Base-by-base conservation (phyloP, 306 rosid species). In the Prunus fruticosa region DNA sequence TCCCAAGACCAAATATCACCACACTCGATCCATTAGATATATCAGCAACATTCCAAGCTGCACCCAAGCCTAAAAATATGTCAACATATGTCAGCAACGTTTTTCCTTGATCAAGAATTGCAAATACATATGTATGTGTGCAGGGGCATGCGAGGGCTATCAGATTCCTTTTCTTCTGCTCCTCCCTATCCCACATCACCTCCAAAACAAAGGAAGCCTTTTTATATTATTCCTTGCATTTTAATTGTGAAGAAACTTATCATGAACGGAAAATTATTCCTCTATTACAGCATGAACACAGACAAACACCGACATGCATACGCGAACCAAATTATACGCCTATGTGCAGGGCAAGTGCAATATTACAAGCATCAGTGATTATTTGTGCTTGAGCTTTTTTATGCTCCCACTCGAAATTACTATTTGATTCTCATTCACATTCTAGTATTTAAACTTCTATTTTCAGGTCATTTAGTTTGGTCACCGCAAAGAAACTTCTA, bases 1-100 rank as follows among this genome's bases (percentile, higher is more conserved):
- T 92, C 84, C 98, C 98, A 53, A 95, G 97, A 80, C 98, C 98
- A 82, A 89, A 95, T 81, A 95, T 89, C 76, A 87, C 98, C 78
- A 95, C 98, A 25, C 91, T 88, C 67, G 97, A 92, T 77, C 97
- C 98, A 80, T 88, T 73, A 19, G 93, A 69, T 74, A 95, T 87
- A 84, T 90, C 89, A 60, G 98, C 98, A 69, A 92, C 88, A 64
- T 92, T 92, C 98, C 98, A 95, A 73, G 97, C 98, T 32, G 97
- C 99, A 14, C 97, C 99, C 63, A 95, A 76, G 76, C 99, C 99
- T 90, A 78, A 68, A 68, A 75, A 67, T 23, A 71, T 27, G 81
- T 71, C 63, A 38, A 47, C 60, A 64, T 51, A 64, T 58, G 82
- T 78, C 52, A 79, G 71, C 78, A 5, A 19, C 46, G 41, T 19